Percentiles rank a stretch among this genome's conserved stretches.
Conservation (phyloP, 1,139 yeast genomes). For the Arxiozyma bovina region DNA sequence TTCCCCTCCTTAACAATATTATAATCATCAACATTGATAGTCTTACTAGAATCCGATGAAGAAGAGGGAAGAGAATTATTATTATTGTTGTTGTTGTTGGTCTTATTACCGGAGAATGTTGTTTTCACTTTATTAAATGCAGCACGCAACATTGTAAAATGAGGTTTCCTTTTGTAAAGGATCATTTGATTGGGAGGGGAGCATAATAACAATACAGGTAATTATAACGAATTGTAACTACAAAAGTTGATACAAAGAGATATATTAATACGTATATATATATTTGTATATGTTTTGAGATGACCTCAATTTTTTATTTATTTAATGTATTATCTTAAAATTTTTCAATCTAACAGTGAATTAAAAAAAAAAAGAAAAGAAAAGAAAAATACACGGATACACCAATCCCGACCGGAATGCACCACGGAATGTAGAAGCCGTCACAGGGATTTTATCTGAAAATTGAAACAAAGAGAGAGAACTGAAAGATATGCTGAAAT, state of each 20-base stretch:
- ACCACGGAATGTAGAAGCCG: not conserved
- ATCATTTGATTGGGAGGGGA: not conserved
- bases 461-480: too few species aligned
- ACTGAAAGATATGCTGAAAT: too few species aligned
- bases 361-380: too few species aligned
- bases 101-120: constrained; percentile 4
- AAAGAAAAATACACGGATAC: too few species aligned
- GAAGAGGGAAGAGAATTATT: not conserved
- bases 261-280: too few species aligned
- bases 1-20: constrained; percentile 64
- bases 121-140: constrained; percentile 20
- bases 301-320: not conserved
- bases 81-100: too few species aligned
- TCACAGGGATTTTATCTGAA: constrained; percentile 16
- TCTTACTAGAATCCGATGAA: not conserved
- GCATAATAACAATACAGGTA: too few species aligned
- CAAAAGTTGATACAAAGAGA: not conserved
- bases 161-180: not conserved
- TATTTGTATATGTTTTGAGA: not conserved
- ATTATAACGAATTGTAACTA: not conserved
- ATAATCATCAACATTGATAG: constrained; percentile 30
- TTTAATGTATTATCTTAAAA: too few species aligned
- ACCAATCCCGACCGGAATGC: too few species aligned
- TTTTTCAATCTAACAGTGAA: too few species aligned
- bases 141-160: constrained; percentile 21